A percentile compares a stretch with the other conserved stretches of the same genome.
phyloP scores from a whole-genome alignment of 768 basidiomycete genomes.

The Suillus brevipes region DNA sequence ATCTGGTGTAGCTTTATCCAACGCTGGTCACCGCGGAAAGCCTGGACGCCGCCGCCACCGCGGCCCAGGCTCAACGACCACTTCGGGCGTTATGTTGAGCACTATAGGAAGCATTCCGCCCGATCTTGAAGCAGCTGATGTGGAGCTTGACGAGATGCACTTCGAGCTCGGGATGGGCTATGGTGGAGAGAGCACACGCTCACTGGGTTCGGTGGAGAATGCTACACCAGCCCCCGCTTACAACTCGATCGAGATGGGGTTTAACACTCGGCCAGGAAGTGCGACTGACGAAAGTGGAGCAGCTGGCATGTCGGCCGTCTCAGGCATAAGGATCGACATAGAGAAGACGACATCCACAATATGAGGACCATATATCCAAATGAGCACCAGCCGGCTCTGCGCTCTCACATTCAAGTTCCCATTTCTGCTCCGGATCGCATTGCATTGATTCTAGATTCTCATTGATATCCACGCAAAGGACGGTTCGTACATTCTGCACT shows the following conservation, averaged over 20 bases:
- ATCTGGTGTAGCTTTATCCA: slow-evolving; percentile 39
- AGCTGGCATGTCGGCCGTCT: slow-evolving; percentile 19
- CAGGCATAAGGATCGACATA: slow-evolving; percentile 60
- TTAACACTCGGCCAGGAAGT: slow-evolving; percentile 17
- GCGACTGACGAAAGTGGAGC: slow-evolving; percentile 23
- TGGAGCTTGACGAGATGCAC: slow-evolving; percentile 55
- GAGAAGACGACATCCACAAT: slow-evolving; percentile 58
- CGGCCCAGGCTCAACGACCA: slow-evolving; percentile 51
- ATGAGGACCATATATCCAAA: slow-evolving; percentile 23
- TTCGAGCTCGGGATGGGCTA: slow-evolving; percentile 54
- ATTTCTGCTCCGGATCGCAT: slow-evolving; percentile 22
- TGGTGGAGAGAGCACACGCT: slow-evolving; percentile 43
- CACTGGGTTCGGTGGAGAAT: slow-evolving; percentile 30
- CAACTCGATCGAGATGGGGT: slow-evolving; percentile 42
- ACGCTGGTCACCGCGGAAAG: slow-evolving; percentile 22
- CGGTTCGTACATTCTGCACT: slow-evolving; percentile 13
- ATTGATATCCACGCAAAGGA: slow-evolving; percentile 15
- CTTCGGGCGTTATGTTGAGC: slow-evolving; percentile 63
- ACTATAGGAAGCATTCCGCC: slow-evolving; percentile 63
- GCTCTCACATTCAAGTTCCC: slow-evolving; percentile 2
- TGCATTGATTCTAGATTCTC: slow-evolving; percentile 26
- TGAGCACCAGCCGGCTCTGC: background rate
- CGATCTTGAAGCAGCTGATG: slow-evolving; percentile 50
- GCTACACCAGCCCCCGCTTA: slow-evolving; percentile 55
- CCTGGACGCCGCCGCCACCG: slow-evolving; percentile 42